These are phyloP conservation scores for Breynia disticha DNA, from an alignment of 441 rosid species.

Conservation along the genomic window DNA sequence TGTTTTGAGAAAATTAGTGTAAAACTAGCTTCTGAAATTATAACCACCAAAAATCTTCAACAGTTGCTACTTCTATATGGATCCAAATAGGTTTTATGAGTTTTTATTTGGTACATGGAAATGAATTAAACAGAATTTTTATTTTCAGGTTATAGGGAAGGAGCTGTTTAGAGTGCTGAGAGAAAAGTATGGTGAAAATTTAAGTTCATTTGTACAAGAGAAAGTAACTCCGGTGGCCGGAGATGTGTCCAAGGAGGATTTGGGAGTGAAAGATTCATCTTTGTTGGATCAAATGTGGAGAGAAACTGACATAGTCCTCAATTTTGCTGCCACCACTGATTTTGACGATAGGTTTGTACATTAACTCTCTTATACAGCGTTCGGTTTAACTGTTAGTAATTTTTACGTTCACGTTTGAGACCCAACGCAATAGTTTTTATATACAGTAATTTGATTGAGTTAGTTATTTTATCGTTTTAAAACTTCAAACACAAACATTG, in stretches of 20 bases:
- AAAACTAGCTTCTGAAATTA: no score
- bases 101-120: no score
- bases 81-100: background rate
- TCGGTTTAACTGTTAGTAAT: slow-evolving; percentile 7
- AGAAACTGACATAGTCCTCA: slow-evolving; percentile 2
- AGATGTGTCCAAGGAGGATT: background rate
- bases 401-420: background rate
- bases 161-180: slow-evolving; percentile 14
- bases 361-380: background rate
- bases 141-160: background rate
- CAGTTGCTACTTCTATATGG: no score
- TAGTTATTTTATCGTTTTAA: no score
- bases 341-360: slow-evolving; percentile 5
- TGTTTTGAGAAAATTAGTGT: no score
- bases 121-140: background rate
- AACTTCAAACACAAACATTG: no score
- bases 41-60: no score
- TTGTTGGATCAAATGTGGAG: background rate
- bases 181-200: background rate
- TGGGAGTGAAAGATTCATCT: background rate
- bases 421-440: no score
- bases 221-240: slow-evolving; percentile 4
- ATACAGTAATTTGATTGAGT: no score
- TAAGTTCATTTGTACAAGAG: background rate
- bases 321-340: slow-evolving; percentile 6